Conservation (phyloP, 2,329 filamentous ascomycete genomes). For the Parafenestella ontariensis region DNA sequence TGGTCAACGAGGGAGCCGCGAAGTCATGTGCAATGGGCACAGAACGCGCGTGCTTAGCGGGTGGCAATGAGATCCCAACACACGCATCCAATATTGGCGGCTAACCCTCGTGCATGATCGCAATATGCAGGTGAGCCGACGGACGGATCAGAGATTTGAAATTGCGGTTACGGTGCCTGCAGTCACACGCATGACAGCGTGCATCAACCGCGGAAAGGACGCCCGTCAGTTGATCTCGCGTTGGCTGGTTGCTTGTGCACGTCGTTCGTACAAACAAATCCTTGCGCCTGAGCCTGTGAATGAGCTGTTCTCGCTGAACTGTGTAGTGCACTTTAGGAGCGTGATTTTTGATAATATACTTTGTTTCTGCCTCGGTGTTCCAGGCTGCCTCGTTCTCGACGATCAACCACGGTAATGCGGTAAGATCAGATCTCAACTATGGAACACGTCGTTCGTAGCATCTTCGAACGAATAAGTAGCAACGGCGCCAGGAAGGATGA, state of each 20-base stretch:
- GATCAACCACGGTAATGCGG: too few relatives aligned
- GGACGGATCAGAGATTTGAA: conserved; percentile 21
- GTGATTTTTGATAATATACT: too few relatives aligned
- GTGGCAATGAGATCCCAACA: conserved; percentile 23
- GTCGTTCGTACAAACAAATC: neutral
- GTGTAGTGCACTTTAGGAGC: too few relatives aligned
- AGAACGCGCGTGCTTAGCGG: conserved; percentile 29
- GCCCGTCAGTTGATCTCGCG: neutral
- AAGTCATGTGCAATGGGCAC: conserved; percentile 19
- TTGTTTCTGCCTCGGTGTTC: too few relatives aligned
- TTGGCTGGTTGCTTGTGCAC: neutral
- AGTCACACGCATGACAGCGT: conserved; percentile 14
- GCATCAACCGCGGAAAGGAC: conserved; percentile 5
- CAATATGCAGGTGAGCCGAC: conserved; percentile 22
- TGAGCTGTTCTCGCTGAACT: too few relatives aligned
- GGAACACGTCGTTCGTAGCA: too few relatives aligned
- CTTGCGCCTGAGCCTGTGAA: too few relatives aligned
- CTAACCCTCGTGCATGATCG: conserved; percentile 15
- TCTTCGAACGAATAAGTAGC: too few relatives aligned
- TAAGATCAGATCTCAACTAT: too few relatives aligned
- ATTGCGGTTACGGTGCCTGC: conserved; percentile 8
- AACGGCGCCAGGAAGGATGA: too few relatives aligned
- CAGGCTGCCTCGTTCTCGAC: too few relatives aligned
- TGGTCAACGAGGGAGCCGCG: conserved; percentile 18
- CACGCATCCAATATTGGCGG: conserved; percentile 8